phyloP scores from a whole-genome alignment of 768 basidiomycete species.

The Boletus subparvulus region DNA sequence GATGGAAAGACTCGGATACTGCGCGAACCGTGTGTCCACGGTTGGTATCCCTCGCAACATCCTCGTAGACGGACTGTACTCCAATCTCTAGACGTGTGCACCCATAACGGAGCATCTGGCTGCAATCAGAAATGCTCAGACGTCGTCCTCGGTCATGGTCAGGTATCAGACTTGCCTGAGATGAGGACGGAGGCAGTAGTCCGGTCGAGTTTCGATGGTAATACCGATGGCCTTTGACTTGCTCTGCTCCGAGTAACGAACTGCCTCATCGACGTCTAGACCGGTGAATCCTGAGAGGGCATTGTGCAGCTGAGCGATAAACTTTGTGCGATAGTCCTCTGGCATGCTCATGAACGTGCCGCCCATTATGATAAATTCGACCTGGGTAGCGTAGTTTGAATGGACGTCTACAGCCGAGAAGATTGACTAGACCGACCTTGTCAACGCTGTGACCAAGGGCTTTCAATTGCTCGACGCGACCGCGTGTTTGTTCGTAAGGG shows the following conservation, averaged over 20 bases:
- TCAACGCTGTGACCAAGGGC: conserved; percentile 96
- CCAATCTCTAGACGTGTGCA: conserved; percentile 98
- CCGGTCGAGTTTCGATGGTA: conserved; percentile 97
- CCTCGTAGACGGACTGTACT: conserved; percentile 98
- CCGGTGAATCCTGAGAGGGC: conserved; percentile 95
- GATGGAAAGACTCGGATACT: conserved; percentile 94
- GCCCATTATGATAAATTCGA: conserved; percentile 95
- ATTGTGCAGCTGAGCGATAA: conserved; percentile 95
- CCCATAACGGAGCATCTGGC: conserved; percentile 98
- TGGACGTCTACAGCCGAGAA: background rate
- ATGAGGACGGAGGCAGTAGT: conserved; percentile 97
- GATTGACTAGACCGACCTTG: conserved; percentile 60
- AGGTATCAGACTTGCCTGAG: conserved; percentile 56
- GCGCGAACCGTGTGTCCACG: conserved; percentile 98
- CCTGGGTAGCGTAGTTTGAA: conserved; percentile 40
- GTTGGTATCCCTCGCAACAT: conserved; percentile 98
- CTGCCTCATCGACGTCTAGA: conserved; percentile 92
- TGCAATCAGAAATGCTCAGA: conserved; percentile 30
- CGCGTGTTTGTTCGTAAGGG: conserved; percentile 95
- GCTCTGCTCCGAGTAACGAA: conserved; percentile 94
- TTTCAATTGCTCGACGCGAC: conserved; percentile 93
- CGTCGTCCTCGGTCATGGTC: background rate
- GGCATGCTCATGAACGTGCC: conserved; percentile 99
- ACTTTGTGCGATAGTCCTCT: conserved; percentile 90
- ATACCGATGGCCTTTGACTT: conserved; percentile 99